Base-by-base conservation (phyloP, 768 basidiomycete genomes). In the Mycena kentingensis region DNA sequence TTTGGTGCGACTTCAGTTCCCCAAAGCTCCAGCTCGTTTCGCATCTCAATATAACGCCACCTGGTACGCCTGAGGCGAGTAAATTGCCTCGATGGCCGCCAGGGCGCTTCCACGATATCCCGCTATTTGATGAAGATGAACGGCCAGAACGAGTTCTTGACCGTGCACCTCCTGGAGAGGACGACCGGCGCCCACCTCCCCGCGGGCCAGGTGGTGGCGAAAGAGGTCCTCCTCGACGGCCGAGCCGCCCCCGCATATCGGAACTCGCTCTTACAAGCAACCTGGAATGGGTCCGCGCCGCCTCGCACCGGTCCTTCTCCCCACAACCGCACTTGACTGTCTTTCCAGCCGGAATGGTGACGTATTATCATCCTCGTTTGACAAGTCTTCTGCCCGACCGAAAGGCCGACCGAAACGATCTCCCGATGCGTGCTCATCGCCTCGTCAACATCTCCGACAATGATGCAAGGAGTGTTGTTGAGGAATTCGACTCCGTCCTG, bases 21-120 rank as follows among this genome's bases (percentile, higher is more conserved):
- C 52, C 57, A 19, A 46, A 32, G 39, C 48, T 62, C n/a, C 54
- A 59, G 11, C 55, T 65, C 13, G 56, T 63, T 16, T 50, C 49
- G 25, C 62, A 61, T 42, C 46, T 63, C 16, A 66, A 66, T 51
- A 61, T 65, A 21, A 66, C 62, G 26, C 60, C 62, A 38, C 60
- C 62, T 18, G 60, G 57, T 11, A 58, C 62, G 1, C 60, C 62
- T 8, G 47, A 49, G 18, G 32, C 29, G 8, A 26, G 26, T 8
- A 28, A 21, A 11, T 44, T 36, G 18, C 54, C 49, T 38, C 54
- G n/a, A n/a, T n/a, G n/a, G n/a, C n/a, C n/a, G n/a, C n/a, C n/a
- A n/a, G n/a, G n/a, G n/a, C n/a, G n/a, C 15, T 46, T 31, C 52
- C 57, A 15, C 10, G 36, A 27, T 35, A 28, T 24, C 48, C 53